A percentile compares a stretch with the other conserved stretches of the same genome.
Conservation (phyloP, 2,329 filamentous ascomycete species). For the Talaromyces marneffei region DNA sequence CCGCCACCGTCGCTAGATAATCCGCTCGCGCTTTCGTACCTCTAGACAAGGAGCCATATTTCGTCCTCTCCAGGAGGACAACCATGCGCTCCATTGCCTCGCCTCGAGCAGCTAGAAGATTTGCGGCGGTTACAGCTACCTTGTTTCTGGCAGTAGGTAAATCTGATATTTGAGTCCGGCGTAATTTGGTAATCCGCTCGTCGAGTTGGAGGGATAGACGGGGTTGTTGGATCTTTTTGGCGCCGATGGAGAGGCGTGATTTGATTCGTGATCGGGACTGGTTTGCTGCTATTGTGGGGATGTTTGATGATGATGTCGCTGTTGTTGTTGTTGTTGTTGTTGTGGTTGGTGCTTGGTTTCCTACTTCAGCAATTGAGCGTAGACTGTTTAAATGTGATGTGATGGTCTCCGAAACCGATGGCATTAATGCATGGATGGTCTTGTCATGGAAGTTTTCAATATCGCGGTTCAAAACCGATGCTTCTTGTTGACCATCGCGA, state of each 20-base stretch:
- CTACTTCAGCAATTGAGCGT: slow-evolving; percentile 23
- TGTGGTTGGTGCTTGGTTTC: slow-evolving; percentile 1
- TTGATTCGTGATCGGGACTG: slow-evolving; percentile 14
- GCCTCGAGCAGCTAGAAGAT: slow-evolving; percentile 28
- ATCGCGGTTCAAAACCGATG: slow-evolving; percentile 30
- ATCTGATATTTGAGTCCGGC: slow-evolving; percentile 27
- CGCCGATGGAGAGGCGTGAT: slow-evolving; percentile 7
- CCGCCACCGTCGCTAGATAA: slow-evolving; percentile 35
- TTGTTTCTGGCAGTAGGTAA: slow-evolving; percentile 28
- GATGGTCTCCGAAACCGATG: slow-evolving; percentile 23
- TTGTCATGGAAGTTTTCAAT: slow-evolving; percentile 32
- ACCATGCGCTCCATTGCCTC: slow-evolving; percentile 33
- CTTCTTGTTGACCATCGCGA: background rate
- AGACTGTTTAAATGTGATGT: slow-evolving; percentile 23
- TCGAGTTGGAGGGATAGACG: slow-evolving; percentile 25
- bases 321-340: background rate
- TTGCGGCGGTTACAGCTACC: slow-evolving; percentile 32
- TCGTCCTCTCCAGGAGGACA: slow-evolving; percentile 36
- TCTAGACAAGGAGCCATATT: slow-evolving; percentile 33
- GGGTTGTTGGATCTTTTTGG: slow-evolving; percentile 1
- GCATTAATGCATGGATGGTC: slow-evolving; percentile 23
- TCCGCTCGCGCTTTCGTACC: slow-evolving; percentile 36
- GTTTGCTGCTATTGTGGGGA: slow-evolving; percentile 13
- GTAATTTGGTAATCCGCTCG: slow-evolving; percentile 25
- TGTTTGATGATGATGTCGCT: slow-evolving; percentile 13